phyloP scores from a whole-genome alignment of 2,329 filamentous ascomycete genomes.

The Clarireedia sp. region DNA sequence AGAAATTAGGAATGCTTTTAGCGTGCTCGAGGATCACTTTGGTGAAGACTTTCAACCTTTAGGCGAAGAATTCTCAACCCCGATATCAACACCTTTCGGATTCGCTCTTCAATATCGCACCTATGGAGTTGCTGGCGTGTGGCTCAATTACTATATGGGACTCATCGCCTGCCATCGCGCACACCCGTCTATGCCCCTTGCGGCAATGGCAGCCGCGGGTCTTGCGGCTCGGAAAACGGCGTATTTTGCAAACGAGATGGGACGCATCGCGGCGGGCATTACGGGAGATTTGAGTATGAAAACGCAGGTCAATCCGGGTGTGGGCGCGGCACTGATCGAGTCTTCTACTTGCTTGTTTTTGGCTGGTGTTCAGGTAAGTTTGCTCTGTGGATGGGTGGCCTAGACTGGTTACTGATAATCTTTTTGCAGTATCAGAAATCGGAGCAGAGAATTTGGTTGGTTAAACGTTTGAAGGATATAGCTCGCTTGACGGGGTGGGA shows the following conservation, averaged over 20 bases:
- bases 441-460: constrained; percentile 68
- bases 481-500: constrained; percentile 81
- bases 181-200: constrained; percentile 85
- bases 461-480: constrained; percentile 67
- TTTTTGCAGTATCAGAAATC: constrained; percentile 56
- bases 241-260: constrained; percentile 64
- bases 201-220: constrained; percentile 74
- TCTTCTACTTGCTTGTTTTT: constrained; percentile 79
- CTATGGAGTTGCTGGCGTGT: constrained; percentile 79
- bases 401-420: constrained; percentile 1
- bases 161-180: constrained; percentile 74
- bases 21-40: constrained; percentile 55
- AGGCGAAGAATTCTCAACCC: constrained; percentile 53
- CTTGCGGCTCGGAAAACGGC: constrained; percentile 67
- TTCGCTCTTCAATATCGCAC: constrained; percentile 73
- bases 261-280: constrained; percentile 70
- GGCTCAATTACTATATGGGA: constrained; percentile 80
- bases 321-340: constrained; percentile 78
- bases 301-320: constrained; percentile 61
- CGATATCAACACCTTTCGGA: constrained; percentile 71
- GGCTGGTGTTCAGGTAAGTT: constrained; percentile 61
- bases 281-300: constrained; percentile 38
- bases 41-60: constrained; percentile 72
- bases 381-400: background rate
- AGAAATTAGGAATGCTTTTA: constrained; percentile 62